Evolutionary conservation across 225 moss, liverwort and hornwort genomes (phyloP).

Genomic region (Pseudoscleropodium purum): DNA sequence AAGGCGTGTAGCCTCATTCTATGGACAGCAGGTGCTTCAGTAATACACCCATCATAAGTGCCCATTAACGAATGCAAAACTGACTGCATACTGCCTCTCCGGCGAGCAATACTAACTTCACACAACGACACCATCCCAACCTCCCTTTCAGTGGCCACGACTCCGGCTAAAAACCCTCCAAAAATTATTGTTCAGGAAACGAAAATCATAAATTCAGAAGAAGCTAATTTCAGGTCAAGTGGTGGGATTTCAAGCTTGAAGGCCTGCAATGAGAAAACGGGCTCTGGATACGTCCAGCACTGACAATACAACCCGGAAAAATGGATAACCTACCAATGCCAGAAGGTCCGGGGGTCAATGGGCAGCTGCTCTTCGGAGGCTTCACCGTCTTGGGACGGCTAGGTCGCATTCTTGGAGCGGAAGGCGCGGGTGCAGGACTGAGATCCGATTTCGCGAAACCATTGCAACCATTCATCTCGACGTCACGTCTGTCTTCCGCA

Average conservation of each 20-base stretch:
- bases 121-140: not conserved
- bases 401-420: slow-evolving; percentile 46
- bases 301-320: not conserved
- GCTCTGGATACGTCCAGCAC: not conserved
- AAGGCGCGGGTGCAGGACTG: slow-evolving; percentile 35
- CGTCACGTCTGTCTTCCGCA: slow-evolving; percentile 36
- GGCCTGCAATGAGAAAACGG: not conserved
- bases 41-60: not conserved
- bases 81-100: not conserved
- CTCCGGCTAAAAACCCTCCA: not conserved
- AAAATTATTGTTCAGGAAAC: not conserved
- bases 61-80: not conserved
- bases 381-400: slow-evolving; percentile 58
- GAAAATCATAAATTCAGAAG: not conserved
- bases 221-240: not conserved
- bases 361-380: slow-evolving; percentile 59
- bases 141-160: not conserved
- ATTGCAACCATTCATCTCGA: slow-evolving; percentile 63
- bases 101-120: not conserved
- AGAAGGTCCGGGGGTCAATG: slow-evolving; percentile 40
- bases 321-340: slow-evolving; percentile 36
- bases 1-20: not conserved
- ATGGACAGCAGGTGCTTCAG: not conserved
- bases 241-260: not conserved
- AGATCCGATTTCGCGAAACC: slow-evolving; percentile 37